Conservation (phyloP, 83 land plant species). For the Thuja plicata region DNA sequence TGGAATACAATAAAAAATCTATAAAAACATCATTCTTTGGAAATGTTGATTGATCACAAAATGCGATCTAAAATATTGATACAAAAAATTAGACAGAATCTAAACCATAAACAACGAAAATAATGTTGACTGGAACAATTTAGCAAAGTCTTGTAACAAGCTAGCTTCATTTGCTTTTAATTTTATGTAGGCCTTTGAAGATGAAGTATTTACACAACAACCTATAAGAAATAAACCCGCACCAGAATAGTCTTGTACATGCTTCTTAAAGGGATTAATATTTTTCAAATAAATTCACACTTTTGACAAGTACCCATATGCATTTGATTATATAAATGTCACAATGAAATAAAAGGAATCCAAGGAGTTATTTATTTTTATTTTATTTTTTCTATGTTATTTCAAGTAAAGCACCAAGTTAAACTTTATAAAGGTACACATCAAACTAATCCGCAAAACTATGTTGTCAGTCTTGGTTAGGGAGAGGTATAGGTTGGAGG, state of each 20-base stretch:
- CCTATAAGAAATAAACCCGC: constrained; percentile 77
- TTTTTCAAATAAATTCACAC: neutral
- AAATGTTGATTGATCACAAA: constrained; percentile 77
- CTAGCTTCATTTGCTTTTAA: constrained; percentile 84
- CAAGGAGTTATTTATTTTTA: neutral
- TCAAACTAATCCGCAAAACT: neutral
- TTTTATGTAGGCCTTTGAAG: constrained; percentile 76
- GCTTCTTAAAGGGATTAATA: constrained; percentile 10
- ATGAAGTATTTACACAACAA: constrained; percentile 78
- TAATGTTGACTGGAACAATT: too few relatives aligned
- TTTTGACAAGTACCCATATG: neutral
- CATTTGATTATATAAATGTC: neutral
- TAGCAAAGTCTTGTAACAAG: constrained; percentile 49
- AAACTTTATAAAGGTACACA: neutral
- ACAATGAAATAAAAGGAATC: constrained; percentile 4
- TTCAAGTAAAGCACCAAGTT: neutral
- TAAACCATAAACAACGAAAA: too few relatives aligned
- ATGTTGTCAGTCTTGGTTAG: neutral
- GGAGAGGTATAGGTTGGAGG: too few relatives aligned
- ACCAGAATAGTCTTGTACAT: constrained; percentile 64
- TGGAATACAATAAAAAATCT: constrained; percentile 5
- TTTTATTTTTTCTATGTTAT: neutral
- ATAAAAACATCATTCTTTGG: constrained; percentile 46
- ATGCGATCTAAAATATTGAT: too few relatives aligned
- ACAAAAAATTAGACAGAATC: too few relatives aligned